A percentile compares a stretch with the other conserved stretches of the same genome.
These are phyloP conservation scores for Aspergillaceae sp. DNA, from an alignment of 2,329 filamentous ascomycete species.

Conservation along the genomic window DNA sequence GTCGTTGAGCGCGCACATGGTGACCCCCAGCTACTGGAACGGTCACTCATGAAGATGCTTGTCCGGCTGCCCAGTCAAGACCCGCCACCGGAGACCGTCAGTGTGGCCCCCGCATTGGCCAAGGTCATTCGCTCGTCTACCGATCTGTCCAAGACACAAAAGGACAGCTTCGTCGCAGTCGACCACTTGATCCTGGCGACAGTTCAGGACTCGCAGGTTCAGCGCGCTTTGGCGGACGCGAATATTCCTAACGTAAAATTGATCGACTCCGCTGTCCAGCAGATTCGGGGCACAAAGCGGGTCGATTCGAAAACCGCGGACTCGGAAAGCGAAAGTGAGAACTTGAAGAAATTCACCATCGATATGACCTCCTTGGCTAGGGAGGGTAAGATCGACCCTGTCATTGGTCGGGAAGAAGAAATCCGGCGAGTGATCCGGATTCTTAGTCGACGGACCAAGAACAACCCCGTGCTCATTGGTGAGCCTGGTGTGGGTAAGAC, in stretches of 20 bases:
- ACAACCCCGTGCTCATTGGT: conserved; percentile 96
- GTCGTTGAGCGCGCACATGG: conserved; percentile 90
- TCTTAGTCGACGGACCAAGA: conserved; percentile 87
- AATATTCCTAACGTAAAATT: conserved; percentile 89
- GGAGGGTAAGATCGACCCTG: conserved; percentile 95
- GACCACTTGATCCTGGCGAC: conserved; percentile 87
- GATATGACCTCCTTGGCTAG: conserved; percentile 95
- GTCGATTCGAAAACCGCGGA: conserved; percentile 97
- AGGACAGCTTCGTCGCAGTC: conserved; percentile 87
- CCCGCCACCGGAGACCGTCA: conserved; percentile 81
- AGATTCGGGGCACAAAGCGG: conserved; percentile 83
- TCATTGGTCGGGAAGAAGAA: conserved; percentile 94
- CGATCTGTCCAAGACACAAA: conserved; percentile 93
- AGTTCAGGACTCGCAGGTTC: conserved; percentile 67
- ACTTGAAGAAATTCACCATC: conserved; percentile 94
- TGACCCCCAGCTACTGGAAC: conserved; percentile 79
- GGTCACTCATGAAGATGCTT: conserved; percentile 81
- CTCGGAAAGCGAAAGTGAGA: conserved; percentile 82
- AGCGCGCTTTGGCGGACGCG: conserved; percentile 67
- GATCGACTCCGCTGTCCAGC: conserved; percentile 79
- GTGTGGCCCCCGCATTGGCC: conserved; percentile 71
- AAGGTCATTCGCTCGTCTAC: conserved; percentile 75
- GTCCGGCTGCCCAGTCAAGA: conserved; percentile 91
- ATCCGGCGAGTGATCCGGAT: conserved; percentile 88
- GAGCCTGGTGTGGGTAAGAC: conserved; percentile 98